Evolutionary conservation across 306 rosid species (phyloP).

Genomic region (Comarum palustre): DNA sequence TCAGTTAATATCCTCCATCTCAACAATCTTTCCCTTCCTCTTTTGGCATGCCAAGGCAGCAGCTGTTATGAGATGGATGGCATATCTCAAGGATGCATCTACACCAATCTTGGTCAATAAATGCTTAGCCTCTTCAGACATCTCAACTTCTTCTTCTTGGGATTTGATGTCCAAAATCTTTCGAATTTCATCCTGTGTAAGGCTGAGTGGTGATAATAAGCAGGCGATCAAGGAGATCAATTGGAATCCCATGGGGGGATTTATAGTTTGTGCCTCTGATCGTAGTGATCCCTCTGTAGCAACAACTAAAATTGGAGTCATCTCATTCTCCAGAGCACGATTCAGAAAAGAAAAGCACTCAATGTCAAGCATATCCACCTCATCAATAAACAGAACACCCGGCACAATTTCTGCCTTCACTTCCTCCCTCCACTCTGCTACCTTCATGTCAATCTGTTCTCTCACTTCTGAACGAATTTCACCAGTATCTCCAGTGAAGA

Average conservation of each 20-base stretch:
- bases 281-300: slow-evolving; percentile 95
- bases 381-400: slow-evolving; percentile 92
- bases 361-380: slow-evolving; percentile 97
- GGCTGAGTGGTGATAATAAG: slow-evolving; percentile 92
- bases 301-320: slow-evolving; percentile 93
- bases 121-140: slow-evolving; percentile 78
- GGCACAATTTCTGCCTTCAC: slow-evolving; percentile 98
- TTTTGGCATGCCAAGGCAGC: slow-evolving; percentile 83
- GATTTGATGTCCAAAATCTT: slow-evolving; percentile 81
- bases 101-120: slow-evolving; percentile 88
- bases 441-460: slow-evolving; percentile 98
- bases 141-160: slow-evolving; percentile 94
- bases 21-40: slow-evolving; percentile 79
- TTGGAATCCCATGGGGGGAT: slow-evolving; percentile 95
- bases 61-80: slow-evolving; percentile 87
- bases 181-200: slow-evolving; percentile 70
- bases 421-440: slow-evolving; percentile 98
- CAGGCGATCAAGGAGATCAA: slow-evolving; percentile 86
- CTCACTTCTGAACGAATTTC: slow-evolving; percentile 98
- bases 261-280: slow-evolving; percentile 93
- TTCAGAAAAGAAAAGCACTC: slow-evolving; percentile 93
- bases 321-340: slow-evolving; percentile 93
- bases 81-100: slow-evolving; percentile 89
- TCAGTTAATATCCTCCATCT: slow-evolving; percentile 83
- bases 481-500: slow-evolving; percentile 96